Base-by-base conservation (phyloP, 2,329 filamentous ascomycete species). In the Hypoxylon sp. region DNA sequence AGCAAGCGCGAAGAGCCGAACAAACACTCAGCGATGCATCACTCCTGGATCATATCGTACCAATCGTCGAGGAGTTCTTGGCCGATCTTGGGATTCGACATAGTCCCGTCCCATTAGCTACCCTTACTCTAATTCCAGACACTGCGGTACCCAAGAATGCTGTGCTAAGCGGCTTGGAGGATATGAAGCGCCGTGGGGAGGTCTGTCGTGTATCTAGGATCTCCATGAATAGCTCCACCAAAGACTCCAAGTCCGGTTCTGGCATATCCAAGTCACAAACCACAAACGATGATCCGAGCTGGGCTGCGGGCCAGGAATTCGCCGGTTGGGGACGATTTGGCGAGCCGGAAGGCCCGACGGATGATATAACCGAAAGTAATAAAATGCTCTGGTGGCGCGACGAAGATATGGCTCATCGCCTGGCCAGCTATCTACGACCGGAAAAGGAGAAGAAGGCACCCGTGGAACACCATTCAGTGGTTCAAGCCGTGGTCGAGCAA, bases 251-350 rank as follows among this genome's bases (percentile, higher is more conserved):
- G 49, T 57, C 60, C 51, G 63, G 48, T 13, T 45, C 63, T 13
- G 30, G 43, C 2, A 2, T 14, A 1, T n/a, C 13, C 14, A 56
- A 52, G 23, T 28, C 55, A 36, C 57, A 36, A 41, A 28, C 46
- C 34, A 51, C 25, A 36, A 55, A 60, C 23, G 51, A 17, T 28
- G 61, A 67, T 32, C 63, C 64, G 32, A 57, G 58, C 23, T 74
- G 71, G 70, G 36, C 60, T 7, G 1, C 55, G 3, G 72, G 71
- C 6, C 61, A 60, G 9, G 79, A 79, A 2, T 85, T 85, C 49
- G 81, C 80, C 49, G 83, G 83, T 21, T 85, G 83, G 83, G 83
- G 83, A 0, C 76, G 83, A 19, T 85, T 79, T 73, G 78, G 75
- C 5, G 77, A 79, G 3, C 52, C 64, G 2, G 61, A 75, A 4